Percentiles rank a stretch among this genome's conserved stretches.
phyloP scores from a whole-genome alignment of 176 grass and related monocot genomes.

The Aegilops bicornis region DNA sequence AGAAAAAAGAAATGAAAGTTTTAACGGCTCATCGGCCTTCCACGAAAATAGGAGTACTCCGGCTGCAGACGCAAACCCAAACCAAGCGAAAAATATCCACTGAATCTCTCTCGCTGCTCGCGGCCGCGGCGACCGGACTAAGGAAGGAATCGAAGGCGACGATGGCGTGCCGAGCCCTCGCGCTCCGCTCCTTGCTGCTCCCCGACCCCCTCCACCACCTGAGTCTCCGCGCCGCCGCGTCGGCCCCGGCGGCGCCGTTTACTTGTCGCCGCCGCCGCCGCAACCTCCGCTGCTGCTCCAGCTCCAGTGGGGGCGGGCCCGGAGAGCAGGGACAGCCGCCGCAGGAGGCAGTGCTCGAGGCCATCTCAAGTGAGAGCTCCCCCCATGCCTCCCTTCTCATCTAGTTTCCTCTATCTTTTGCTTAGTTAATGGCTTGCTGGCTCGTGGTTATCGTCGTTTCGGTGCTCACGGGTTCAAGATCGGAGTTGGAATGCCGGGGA shows the following conservation, averaged over 20 bases:
- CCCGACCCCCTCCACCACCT: constrained; percentile 22
- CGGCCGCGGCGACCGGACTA: constrained; percentile 36
- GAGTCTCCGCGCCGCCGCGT: constrained; percentile 3
- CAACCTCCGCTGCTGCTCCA: constrained; percentile 28
- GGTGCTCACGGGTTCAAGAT: background rate
- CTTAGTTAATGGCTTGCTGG: background rate
- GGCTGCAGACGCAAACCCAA: background rate
- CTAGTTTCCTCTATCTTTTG: background rate
- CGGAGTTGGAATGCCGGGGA: background rate
- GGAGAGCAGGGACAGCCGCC: constrained; percentile 54
- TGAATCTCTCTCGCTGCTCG: constrained; percentile 10
- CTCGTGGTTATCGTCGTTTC: background rate
- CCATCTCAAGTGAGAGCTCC: constrained; percentile 56
- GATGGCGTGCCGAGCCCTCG: constrained; percentile 53
- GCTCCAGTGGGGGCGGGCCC: constrained; percentile 9
- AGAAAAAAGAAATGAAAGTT: background rate
- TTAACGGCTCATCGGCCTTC: constrained; percentile 32
- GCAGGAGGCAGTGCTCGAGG: constrained; percentile 71
- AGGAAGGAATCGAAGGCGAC: background rate
- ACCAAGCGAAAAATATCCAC: constrained; percentile 38
- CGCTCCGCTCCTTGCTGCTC: constrained; percentile 41
- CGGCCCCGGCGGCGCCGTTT: constrained; percentile 6
- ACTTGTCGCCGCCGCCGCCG: background rate
- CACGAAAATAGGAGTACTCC: constrained; percentile 14
- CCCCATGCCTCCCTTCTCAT: background rate